These are phyloP conservation scores for Amborella trichopoda DNA, from an alignment of 164 flowering plant species.

Conservation along the genomic window DNA sequence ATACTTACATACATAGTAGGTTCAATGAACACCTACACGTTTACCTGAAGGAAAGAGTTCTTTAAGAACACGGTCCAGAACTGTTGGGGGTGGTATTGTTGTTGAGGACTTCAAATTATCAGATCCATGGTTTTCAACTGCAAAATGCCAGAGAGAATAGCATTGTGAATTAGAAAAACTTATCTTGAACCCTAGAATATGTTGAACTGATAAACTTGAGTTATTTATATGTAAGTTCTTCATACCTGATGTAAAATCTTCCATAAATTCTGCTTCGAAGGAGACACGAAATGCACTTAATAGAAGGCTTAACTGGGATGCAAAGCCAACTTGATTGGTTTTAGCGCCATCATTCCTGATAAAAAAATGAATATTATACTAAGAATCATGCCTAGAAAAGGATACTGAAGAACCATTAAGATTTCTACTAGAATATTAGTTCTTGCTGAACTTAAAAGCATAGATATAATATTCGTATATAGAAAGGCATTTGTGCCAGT, in stretches of 20 bases:
- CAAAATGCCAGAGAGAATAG: slow-evolving; percentile 7
- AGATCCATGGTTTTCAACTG: slow-evolving; percentile 60
- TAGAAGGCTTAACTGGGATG: slow-evolving; percentile 68
- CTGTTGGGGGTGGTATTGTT: slow-evolving; percentile 76
- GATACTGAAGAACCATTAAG: no score
- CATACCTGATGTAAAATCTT: slow-evolving; percentile 90
- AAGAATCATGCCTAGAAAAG: no score
- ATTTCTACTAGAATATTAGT: no score
- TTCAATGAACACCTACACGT: no score
- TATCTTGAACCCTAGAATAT: no score
- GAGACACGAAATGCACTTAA: slow-evolving; percentile 61
- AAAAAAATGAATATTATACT: no score
- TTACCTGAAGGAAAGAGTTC: slow-evolving; percentile 88
- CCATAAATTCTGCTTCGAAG: slow-evolving; percentile 70
- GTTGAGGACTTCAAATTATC: slow-evolving; percentile 57
- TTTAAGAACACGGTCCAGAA: slow-evolving; percentile 84
- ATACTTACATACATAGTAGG: background rate
- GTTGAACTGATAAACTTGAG: no score
- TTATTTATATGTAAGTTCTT: no score
- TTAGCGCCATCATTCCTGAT: slow-evolving; percentile 23
- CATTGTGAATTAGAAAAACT: no score
- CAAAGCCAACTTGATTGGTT: slow-evolving; percentile 53
- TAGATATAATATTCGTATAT: no score
- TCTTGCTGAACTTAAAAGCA: no score
- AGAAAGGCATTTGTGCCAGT: no score